Evolutionary conservation across 2,329 filamentous ascomycete species (phyloP), one percentile per base, ranked within the genome.

Genomic region (Diatrype stigma): DNA sequence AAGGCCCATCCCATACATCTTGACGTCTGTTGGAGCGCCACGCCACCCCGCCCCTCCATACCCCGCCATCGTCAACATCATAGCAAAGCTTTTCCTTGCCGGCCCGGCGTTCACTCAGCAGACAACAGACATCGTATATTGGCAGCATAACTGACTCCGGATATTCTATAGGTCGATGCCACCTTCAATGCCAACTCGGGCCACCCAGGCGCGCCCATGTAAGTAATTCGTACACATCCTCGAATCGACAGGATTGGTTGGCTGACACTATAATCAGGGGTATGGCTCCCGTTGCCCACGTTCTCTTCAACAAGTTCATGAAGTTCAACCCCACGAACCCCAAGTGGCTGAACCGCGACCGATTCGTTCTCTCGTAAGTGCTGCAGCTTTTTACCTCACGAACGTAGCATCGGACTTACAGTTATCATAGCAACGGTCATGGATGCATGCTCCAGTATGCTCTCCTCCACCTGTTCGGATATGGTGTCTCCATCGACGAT

Each of bases 241-340:
- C 52, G 17, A 44, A 44, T 52, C 44, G n/a, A n/a, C 46, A 21
- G 30, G 49, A 35, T 42, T 8, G 14, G 23, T 51, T 40, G 22
- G 21, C 56, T 61, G 23, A 62, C 51, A 56, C n/a, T 28, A 46
- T 19, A 46, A 56, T 17, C 55, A 85, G 82, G 82, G 83, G 83
- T 71, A 84, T 97, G 90, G 94, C 94, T 68, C 93, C 94, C 57
- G 85, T 92, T 68, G 87, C 94, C 73, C 94, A 97, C 82, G 90
- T 97, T 67, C 85, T 99, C 60, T 99, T 90, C 80, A 96, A 96
- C 85, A 95, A 94, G 76, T 95, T 96, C 82, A 90, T 99, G 90
- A 95, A 78, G 73, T 99, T 96, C 84, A 99, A 97, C 87, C 94
- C 94, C 67, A 95, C 96, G 87, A 96, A 96, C 84, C 90, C 94